A percentile compares a stretch with the other conserved stretches of the same genome.
Conservation (phyloP, 2,329 filamentous ascomycete genomes). For the Stagonosporopsis vannaccii region DNA sequence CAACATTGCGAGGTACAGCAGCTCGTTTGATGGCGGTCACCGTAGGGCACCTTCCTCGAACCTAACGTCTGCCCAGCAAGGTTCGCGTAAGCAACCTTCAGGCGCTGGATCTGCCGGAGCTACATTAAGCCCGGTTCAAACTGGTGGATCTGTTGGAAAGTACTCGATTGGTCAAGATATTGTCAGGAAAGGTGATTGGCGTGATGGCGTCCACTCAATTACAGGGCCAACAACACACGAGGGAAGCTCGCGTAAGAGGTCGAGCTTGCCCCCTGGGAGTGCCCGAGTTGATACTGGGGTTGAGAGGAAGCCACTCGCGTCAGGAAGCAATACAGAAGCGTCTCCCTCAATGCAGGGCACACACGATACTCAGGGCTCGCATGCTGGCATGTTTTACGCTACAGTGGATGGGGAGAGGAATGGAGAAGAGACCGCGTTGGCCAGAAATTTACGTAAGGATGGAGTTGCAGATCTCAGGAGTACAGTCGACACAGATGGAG, state of each 20-base stretch:
- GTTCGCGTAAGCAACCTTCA: not conserved
- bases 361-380: not conserved
- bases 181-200: slow-evolving; percentile 14
- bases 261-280: slow-evolving; percentile 9
- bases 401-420: slow-evolving; percentile 9
- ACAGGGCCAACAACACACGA: slow-evolving; percentile 1
- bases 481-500: slow-evolving; percentile 50
- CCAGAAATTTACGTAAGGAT: slow-evolving; percentile 25
- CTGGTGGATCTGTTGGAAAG: slow-evolving; percentile 1
- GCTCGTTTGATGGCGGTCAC: slow-evolving; percentile 10
- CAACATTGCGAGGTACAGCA: slow-evolving; percentile 31
- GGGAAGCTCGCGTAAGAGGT: slow-evolving; percentile 11
- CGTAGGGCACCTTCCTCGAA: slow-evolving; percentile 1
- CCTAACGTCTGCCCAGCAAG: not conserved
- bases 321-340: slow-evolving; percentile 1
- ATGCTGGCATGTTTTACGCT: not conserved
- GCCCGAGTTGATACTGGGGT: slow-evolving; percentile 10
- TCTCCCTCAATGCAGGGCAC: not conserved
- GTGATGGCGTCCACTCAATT: slow-evolving; percentile 20
- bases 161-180: slow-evolving; percentile 14
- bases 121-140: slow-evolving; percentile 9
- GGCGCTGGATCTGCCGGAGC: slow-evolving; percentile 5
- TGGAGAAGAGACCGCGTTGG: slow-evolving; percentile 12
- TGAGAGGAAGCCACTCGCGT: slow-evolving; percentile 1
- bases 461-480: slow-evolving; percentile 48